Percentiles rank a stretch among this genome's conserved stretches.
phyloP scores from a whole-genome alignment of 2,329 filamentous ascomycete genomes.

The Rutstroemia sp. region DNA sequence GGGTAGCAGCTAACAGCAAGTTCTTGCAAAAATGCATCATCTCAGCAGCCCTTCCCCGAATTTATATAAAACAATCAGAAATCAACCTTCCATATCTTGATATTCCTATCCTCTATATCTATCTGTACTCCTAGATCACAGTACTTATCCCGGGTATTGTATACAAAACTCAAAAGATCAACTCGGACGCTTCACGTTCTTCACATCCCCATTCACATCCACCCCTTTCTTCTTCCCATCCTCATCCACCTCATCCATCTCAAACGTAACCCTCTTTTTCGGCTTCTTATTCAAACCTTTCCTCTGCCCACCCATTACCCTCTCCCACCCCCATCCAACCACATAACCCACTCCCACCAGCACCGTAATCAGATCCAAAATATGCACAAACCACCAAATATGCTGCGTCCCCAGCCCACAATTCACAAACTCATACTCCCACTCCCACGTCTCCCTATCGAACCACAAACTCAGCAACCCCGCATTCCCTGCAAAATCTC shows the following conservation, averaged over 20 bases:
- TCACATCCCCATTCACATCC: neutral
- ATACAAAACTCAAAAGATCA: no score
- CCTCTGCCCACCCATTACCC: neutral
- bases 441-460: slow-evolving; percentile 62
- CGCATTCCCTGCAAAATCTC: slow-evolving; percentile 85
- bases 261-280: slow-evolving; percentile 1
- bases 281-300: neutral
- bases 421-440: slow-evolving; percentile 72
- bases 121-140: no score
- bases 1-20: no score
- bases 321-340: neutral
- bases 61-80: no score
- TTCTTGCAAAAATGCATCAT: no score
- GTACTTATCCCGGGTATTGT: no score
- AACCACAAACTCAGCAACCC: slow-evolving; percentile 88
- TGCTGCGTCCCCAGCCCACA: slow-evolving; percentile 82
- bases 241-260: neutral
- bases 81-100: no score
- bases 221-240: neutral
- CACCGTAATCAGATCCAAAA: slow-evolving; percentile 45
- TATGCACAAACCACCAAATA: slow-evolving; percentile 88
- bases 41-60: no score
- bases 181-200: no score
- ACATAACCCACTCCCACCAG: slow-evolving; percentile 17
- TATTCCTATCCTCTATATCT: no score